Conservation (phyloP, 768 basidiomycete species). For the Macrolepiota albuminosa region DNA sequence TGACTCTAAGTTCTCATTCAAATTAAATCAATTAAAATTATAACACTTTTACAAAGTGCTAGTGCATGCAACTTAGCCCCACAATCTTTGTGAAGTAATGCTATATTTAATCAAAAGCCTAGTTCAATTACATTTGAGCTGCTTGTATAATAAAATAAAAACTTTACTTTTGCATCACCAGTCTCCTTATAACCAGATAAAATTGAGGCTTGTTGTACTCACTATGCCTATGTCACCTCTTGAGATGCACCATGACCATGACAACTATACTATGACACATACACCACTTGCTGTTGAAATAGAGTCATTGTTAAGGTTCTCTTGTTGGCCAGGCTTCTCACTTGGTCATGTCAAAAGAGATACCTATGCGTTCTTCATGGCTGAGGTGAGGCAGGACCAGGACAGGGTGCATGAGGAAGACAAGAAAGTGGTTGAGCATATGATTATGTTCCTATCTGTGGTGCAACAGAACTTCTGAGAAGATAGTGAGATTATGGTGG, state of each 20-base stretch:
- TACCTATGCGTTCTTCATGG: not conserved
- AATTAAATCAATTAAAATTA: too few species aligned
- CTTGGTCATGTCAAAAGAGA: conserved; percentile 2
- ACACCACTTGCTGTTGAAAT: conserved; percentile 29
- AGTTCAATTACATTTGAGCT: too few species aligned
- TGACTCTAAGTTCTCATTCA: too few species aligned
- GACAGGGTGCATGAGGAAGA: not conserved
- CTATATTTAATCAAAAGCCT: too few species aligned
- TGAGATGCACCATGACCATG: conserved; percentile 3
- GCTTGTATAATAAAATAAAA: too few species aligned
- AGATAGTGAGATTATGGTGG: conserved; percentile 45
- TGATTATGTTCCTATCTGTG: not conserved
- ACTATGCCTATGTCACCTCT: not conserved
- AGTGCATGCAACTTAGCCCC: too few species aligned
- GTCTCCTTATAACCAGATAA: not conserved
- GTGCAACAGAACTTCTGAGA: not conserved
- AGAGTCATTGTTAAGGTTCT: conserved; percentile 33
- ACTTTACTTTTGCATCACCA: too few species aligned
- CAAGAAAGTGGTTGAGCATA: not conserved
- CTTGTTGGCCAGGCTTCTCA: conserved; percentile 19
- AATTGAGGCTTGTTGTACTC: conserved; percentile 7
- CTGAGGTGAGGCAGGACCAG: not conserved
- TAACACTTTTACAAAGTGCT: too few species aligned
- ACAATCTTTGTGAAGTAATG: too few species aligned
- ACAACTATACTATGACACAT: conserved; percentile 29